A percentile compares a stretch with the other conserved stretches of the same genome.
These are phyloP conservation scores for Fremontodendron californicum DNA, from an alignment of 345 rosid species.

Conservation along the genomic window DNA sequence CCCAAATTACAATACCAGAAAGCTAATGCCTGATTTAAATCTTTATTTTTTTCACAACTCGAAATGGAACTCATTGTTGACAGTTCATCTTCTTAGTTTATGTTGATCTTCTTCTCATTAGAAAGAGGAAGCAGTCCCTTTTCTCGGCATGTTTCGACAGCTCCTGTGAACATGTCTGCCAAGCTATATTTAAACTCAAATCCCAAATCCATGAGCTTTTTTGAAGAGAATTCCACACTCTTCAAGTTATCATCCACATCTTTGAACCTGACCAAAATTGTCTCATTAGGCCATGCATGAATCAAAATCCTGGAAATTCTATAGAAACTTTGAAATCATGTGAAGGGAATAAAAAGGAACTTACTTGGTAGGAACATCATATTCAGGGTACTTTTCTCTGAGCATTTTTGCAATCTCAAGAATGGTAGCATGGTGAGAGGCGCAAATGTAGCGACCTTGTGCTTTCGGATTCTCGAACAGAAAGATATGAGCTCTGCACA, in stretches of 20 bases:
- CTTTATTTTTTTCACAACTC: neutral
- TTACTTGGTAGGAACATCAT: conserved; percentile 32
- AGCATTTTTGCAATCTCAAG: conserved; percentile 30
- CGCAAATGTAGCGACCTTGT: conserved; percentile 43
- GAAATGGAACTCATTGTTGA: neutral
- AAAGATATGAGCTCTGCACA: conserved; percentile 37
- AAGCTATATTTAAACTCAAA: conserved; percentile 31
- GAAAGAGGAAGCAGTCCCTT: conserved; percentile 32
- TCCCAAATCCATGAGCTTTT: conserved; percentile 33
- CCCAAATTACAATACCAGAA: neutral
- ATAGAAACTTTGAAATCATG: neutral
- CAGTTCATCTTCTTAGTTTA: neutral
- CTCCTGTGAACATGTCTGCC: conserved; percentile 33
- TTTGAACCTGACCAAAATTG: conserved; percentile 17
- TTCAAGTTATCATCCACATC: conserved; percentile 18
- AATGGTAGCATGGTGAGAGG: conserved; percentile 34
- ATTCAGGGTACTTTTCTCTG: conserved; percentile 31
- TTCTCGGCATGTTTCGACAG: conserved; percentile 28
- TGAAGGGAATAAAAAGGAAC: neutral
- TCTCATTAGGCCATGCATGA: neutral
- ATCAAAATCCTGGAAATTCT: neutral
- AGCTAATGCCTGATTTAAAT: neutral
- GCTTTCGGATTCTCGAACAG: conserved; percentile 40
- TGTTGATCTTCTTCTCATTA: neutral
- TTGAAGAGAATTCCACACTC: conserved; percentile 23